Evolutionary conservation across 2,329 filamentous ascomycete species (phyloP).

Genomic region (Diaporthe australafricana): DNA sequence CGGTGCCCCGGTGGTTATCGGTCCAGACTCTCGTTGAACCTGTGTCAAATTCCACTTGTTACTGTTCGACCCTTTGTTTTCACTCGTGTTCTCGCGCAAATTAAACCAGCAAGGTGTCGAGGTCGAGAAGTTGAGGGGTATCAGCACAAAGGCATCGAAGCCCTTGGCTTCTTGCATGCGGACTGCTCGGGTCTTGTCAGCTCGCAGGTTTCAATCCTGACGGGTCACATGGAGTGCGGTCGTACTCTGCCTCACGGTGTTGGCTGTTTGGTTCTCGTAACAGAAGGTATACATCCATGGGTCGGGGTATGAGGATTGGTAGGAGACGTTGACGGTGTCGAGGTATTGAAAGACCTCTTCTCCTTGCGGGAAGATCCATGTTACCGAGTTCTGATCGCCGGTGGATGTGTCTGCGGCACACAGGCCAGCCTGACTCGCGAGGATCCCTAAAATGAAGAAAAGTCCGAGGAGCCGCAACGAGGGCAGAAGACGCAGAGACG

Average conservation of each 20-base stretch:
- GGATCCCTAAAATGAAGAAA: neutral
- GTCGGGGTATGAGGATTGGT: conserved; percentile 2
- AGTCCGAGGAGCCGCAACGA: neutral
- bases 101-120: conserved; percentile 21
- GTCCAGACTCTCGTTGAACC: neutral
- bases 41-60: conserved; percentile 10
- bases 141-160: conserved; percentile 8
- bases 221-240: neutral
- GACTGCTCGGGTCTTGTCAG: conserved; percentile 20
- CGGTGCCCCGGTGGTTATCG: neutral
- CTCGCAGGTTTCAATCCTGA: neutral
- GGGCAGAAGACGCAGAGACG: neutral
- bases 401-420: conserved; percentile 9
- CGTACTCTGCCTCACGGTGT: conserved; percentile 3
- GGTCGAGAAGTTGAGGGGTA: conserved; percentile 11
- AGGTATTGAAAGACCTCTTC: conserved; percentile 24
- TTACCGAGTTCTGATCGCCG: neutral
- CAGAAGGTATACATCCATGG: conserved; percentile 24
- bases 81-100: neutral
- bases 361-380: conserved; percentile 14
- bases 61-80: neutral
- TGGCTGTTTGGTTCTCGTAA: conserved; percentile 4
- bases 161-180: conserved; percentile 11
- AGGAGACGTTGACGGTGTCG: conserved; percentile 29
- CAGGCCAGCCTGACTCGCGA: neutral